A percentile compares a stretch with the other conserved stretches of the same genome.
phyloP scores from a whole-genome alignment of 805 yeast species.

The Sugiyamaella mastotermitis region DNA sequence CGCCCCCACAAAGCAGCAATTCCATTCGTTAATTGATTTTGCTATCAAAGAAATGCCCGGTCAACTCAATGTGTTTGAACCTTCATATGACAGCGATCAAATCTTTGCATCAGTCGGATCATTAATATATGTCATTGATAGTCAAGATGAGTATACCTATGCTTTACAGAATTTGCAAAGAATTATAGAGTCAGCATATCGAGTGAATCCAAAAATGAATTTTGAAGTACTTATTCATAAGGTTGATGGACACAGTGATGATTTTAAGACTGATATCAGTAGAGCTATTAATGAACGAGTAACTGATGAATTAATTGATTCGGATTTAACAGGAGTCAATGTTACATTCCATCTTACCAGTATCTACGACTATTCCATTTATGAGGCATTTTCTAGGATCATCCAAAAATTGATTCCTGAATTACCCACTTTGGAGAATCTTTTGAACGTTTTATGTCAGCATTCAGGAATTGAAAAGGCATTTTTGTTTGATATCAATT shows the following conservation, averaged over 20 bases:
- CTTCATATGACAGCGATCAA: constrained; percentile 52
- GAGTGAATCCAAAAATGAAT: constrained; percentile 76
- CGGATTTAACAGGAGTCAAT: constrained; percentile 87
- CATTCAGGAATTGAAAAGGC: constrained; percentile 91
- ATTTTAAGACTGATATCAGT: constrained; percentile 88
- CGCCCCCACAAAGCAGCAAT: constrained; percentile 79
- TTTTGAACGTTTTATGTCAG: constrained; percentile 82
- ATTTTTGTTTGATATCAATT: constrained; percentile 82
- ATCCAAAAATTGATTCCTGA: constrained; percentile 89
- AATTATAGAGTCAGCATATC: constrained; percentile 81
- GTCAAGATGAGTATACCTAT: constrained; percentile 90
- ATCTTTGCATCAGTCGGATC: constrained; percentile 82
- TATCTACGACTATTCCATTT: constrained; percentile 91
- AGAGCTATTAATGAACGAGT: constrained; percentile 95
- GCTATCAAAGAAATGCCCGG: constrained; percentile 95
- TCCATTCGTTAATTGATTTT: constrained; percentile 76
- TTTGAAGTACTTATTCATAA: constrained; percentile 93
- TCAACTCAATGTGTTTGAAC: constrained; percentile 83
- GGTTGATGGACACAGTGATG: constrained; percentile 92
- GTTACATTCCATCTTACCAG: constrained; percentile 88
- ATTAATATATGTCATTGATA: constrained; percentile 87
- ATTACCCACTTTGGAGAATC: constrained; percentile 77
- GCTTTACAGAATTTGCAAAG: constrained; percentile 84
- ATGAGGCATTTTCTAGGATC: constrained; percentile 90
- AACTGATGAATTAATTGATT: constrained; percentile 84